Base-by-base conservation (phyloP, 306 rosid genomes). In the Hippophae rhamnoides region DNA sequence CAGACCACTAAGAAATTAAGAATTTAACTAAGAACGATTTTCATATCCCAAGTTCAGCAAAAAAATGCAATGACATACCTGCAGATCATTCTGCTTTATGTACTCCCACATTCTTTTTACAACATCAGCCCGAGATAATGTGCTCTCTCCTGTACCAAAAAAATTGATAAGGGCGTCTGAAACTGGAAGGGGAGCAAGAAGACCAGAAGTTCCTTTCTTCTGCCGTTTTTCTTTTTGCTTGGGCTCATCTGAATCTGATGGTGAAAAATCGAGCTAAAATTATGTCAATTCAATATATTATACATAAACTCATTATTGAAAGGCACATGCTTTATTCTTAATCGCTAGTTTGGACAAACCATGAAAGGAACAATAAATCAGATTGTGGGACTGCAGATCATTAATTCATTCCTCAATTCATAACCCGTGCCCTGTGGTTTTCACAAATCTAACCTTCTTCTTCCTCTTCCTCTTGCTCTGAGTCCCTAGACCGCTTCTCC, bases 171-270 rank as follows among this genome's bases (percentile, higher is more conserved):
- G 59, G 13, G 73, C 67, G 18, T 61, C 63, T 11, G 46, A 62
- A 61, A 69, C 62, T 49, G 52, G 53, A 31, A 62, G 54, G 42
- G 61, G 60, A 11, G 61, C 52, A 47, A 48, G 63, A 54, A 69
- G 62, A 56, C 67, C 60, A 5, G 55, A 70, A 65, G 51, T 57
- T 41, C 48, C 71, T 44, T 58, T 64, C 74, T 69, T 74, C 44
- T 13, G 63, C 47, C 43, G 14, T 42, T 75, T 62, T 57, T 62
- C 23, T 5, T 61, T 51, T 14, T 60, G 44, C 48, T 61, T 53
- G 10, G 57, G 54, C 23, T 69, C 68, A 54, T 54, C 72, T 40
- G 47, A 64, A 54, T 69, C 70, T 55, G 56, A 43, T 45, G 12
- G 12, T 46, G 9, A 43, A 25, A 62, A 69, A 48, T 47, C 31